Conservation (phyloP, 192 early-diverging fungal species). For the Pilaira anomala region DNA sequence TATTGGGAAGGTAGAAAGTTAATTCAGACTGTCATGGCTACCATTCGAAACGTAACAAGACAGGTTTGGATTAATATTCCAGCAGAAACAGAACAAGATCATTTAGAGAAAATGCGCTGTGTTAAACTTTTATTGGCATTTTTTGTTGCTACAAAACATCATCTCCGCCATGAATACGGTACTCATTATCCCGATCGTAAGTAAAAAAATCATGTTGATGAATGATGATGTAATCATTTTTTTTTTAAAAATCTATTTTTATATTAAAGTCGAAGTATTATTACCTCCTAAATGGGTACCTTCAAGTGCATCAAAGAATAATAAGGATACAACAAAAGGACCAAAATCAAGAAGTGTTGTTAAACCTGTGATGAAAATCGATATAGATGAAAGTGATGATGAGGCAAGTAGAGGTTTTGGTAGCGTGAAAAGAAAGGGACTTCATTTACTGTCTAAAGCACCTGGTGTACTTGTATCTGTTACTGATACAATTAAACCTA, state of each 20-base stretch:
- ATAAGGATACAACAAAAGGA: too few species aligned
- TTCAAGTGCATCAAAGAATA: not conserved
- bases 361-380: too few species aligned
- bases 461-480: not conserved
- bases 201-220: not conserved
- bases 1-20: conserved; percentile 76
- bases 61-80: conserved; percentile 65
- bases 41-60: conserved; percentile 67
- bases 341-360: too few species aligned
- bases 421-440: not conserved
- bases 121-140: conserved; percentile 55
- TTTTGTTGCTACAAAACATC: conserved; percentile 56
- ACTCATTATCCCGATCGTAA: conserved; percentile 50
- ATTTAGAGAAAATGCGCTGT: conserved; percentile 50
- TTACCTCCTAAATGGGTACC: not conserved
- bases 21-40: conserved; percentile 59
- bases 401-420: not conserved
- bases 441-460: not conserved
- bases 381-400: not conserved
- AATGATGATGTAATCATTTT: not conserved
- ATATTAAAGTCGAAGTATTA: not conserved
- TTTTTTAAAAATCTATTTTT: not conserved
- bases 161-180: conserved; percentile 63
- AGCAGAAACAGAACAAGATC: conserved; percentile 43
- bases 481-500: conserved; percentile 16